A percentile compares a stretch with the other conserved stretches of the same genome.
These are phyloP conservation scores for Pichia pseudocactophila DNA, from an alignment of 805 yeast species.

Conservation along the genomic window DNA sequence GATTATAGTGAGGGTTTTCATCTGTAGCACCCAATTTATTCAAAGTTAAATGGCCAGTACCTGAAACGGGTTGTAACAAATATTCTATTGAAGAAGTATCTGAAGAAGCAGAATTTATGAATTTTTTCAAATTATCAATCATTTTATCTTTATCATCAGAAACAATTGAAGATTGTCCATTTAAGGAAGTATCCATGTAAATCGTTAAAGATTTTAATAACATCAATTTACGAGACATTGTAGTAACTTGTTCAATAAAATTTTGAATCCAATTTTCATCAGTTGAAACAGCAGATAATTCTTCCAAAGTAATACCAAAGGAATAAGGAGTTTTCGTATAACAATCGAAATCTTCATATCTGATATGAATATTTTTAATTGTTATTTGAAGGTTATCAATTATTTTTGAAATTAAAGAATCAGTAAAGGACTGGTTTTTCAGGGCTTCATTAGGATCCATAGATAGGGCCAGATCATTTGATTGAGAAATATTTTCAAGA, in stretches of 20 bases:
- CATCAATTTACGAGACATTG: conserved; percentile 65
- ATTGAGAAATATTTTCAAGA: conserved; percentile 43
- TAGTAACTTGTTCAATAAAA: conserved; percentile 63
- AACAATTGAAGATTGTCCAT: conserved; percentile 31
- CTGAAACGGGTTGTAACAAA: conserved; percentile 80
- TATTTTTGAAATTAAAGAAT: conserved; percentile 77
- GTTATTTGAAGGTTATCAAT: conserved; percentile 89
- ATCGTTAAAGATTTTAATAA: conserved; percentile 65
- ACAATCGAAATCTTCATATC: conserved; percentile 76
- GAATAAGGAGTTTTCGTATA: conserved; percentile 73
- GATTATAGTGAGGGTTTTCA: conserved; percentile 55
- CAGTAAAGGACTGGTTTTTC: conserved; percentile 75
- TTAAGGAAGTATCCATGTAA: conserved; percentile 73
- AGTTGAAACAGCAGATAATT: conserved; percentile 86
- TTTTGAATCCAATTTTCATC: conserved; percentile 79
- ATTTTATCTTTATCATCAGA: conserved; percentile 41
- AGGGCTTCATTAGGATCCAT: conserved; percentile 31
- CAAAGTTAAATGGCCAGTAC: conserved; percentile 72
- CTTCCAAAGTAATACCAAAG: conserved; percentile 73
- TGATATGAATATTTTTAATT: conserved; percentile 79
- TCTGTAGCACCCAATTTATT: conserved; percentile 74
- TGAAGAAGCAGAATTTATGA: conserved; percentile 28
- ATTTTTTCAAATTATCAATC: conserved; percentile 37
- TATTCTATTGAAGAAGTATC: conserved; percentile 36
- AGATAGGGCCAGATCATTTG: conserved; percentile 32